Evolutionary conservation across 257 asterid genomes (phyloP).

Genomic region (Solanum medicagineum): DNA sequence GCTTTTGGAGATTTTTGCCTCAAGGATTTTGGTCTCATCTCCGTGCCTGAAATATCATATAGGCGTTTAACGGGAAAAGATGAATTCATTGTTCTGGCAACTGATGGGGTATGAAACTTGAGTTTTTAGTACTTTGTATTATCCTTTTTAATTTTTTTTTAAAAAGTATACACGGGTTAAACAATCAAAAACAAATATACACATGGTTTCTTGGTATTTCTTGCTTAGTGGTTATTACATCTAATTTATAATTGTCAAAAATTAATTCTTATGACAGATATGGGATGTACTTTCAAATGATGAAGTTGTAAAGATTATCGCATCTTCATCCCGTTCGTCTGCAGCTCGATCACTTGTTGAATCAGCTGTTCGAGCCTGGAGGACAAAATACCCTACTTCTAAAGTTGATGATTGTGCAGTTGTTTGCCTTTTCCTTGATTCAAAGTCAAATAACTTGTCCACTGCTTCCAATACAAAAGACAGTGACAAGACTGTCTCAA

Average conservation of each 20-base stretch:
- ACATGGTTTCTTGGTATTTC: neutral
- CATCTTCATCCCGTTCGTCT: slow-evolving; percentile 35
- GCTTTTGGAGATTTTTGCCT: slow-evolving; percentile 92
- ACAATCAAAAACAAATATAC: neutral
- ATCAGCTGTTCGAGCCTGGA: slow-evolving; percentile 65
- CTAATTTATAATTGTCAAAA: neutral
- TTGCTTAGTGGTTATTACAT: neutral
- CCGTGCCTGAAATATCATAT: slow-evolving; percentile 65
- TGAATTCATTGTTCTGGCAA: slow-evolving; percentile 67
- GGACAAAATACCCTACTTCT: slow-evolving; percentile 63
- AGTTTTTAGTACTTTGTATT: neutral
- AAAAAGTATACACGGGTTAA: neutral
- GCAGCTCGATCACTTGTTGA: slow-evolving; percentile 60
- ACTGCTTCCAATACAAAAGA: slow-evolving; percentile 15
- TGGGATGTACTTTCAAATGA: slow-evolving; percentile 90
- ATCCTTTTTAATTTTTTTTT: neutral
- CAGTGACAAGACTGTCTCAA: slow-evolving; percentile 18
- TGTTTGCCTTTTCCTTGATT: slow-evolving; percentile 69
- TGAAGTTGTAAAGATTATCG: slow-evolving; percentile 60
- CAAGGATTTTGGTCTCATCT: slow-evolving; percentile 77
- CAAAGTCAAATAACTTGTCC: slow-evolving; percentile 16
- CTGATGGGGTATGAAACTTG: slow-evolving; percentile 57
- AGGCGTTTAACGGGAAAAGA: slow-evolving; percentile 61
- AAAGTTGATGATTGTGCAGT: slow-evolving; percentile 81
- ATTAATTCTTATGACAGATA: slow-evolving; percentile 23